Percentiles rank a stretch among this genome's conserved stretches.
Evolutionary conservation across 106 monocot species (phyloP).

Genomic region (Ottelia alismoides): DNA sequence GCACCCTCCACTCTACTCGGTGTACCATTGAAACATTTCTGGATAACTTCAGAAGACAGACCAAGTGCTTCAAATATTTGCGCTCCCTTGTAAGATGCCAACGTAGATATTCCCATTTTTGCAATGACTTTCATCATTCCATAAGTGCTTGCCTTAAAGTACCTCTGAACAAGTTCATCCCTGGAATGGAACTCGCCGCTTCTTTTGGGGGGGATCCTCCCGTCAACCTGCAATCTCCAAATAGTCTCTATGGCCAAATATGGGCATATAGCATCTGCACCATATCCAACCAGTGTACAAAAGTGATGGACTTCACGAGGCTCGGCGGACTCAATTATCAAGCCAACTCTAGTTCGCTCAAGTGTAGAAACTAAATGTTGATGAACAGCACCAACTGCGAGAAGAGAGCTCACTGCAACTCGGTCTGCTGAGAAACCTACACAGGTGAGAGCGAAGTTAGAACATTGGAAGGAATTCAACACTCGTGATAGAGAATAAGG

Average conservation of each 20-base stretch:
- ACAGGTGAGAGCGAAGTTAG: too few species aligned
- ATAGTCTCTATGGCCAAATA: constrained; percentile 87
- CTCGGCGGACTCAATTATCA: constrained; percentile 93
- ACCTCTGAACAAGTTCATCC: constrained; percentile 68
- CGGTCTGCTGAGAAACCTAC: constrained; percentile 68
- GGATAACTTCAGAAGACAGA: constrained; percentile 75
- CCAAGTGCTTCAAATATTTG: constrained; percentile 98
- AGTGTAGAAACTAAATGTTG: constrained; percentile 91
- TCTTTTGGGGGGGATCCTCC: constrained; percentile 72
- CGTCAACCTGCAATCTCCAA: constrained; percentile 86
- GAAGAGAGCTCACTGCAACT: constrained; percentile 89
- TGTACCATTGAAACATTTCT: constrained; percentile 87
- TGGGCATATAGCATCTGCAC: constrained; percentile 95
- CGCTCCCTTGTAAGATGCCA: constrained; percentile 98
- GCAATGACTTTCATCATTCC: constrained; percentile 99
- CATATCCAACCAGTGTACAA: constrained; percentile 89
- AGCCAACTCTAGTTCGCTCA: constrained; percentile 77
- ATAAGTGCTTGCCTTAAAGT: constrained; percentile 86
- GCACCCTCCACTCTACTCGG: constrained; percentile 97
- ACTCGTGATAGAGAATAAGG: too few species aligned
- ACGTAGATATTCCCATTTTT: constrained; percentile 98
- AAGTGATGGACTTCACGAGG: constrained; percentile 99
- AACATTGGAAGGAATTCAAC: too few species aligned
- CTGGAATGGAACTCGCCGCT: constrained; percentile 45
- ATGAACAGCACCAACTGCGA: constrained; percentile 97